Percentiles rank a stretch among this genome's conserved stretches.
Conservation (phyloP, 176 grass and related monocot genomes). For the Juncus inflexus region DNA sequence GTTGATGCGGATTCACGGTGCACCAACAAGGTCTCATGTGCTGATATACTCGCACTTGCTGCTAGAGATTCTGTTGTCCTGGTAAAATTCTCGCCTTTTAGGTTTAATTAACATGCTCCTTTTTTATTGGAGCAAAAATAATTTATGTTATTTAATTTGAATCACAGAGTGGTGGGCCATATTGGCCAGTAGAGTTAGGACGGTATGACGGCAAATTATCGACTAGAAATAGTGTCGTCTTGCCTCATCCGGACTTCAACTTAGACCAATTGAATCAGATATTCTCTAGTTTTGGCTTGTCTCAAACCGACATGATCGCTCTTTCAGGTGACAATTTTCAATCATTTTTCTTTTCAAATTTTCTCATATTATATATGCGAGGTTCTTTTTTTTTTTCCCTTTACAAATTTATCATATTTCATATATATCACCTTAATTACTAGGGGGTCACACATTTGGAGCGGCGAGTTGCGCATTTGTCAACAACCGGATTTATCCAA, state of each 20-base stretch:
- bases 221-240: slow-evolving; percentile 33
- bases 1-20: slow-evolving; percentile 54
- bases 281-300: slow-evolving; percentile 47
- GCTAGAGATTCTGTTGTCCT: slow-evolving; percentile 47
- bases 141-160: background rate
- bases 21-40: slow-evolving; percentile 58
- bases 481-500: slow-evolving; percentile 29
- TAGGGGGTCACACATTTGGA: slow-evolving; percentile 53
- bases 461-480: slow-evolving; percentile 37
- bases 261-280: slow-evolving; percentile 51
- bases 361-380: background rate
- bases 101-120: background rate
- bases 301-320: slow-evolving; percentile 59
- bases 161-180: slow-evolving; percentile 56
- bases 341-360: background rate
- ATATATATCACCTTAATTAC: background rate
- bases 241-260: slow-evolving; percentile 45
- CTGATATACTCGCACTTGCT: slow-evolving; percentile 70
- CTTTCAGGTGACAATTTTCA: slow-evolving; percentile 42
- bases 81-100: slow-evolving; percentile 23
- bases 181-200: slow-evolving; percentile 61
- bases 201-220: slow-evolving; percentile 55
- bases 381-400: slow-evolving; percentile 1
- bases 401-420: background rate
- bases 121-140: background rate